Evolutionary conservation across 2,329 filamentous ascomycete species (phyloP).

Genomic region (Coniochaeta hoffmannii): DNA sequence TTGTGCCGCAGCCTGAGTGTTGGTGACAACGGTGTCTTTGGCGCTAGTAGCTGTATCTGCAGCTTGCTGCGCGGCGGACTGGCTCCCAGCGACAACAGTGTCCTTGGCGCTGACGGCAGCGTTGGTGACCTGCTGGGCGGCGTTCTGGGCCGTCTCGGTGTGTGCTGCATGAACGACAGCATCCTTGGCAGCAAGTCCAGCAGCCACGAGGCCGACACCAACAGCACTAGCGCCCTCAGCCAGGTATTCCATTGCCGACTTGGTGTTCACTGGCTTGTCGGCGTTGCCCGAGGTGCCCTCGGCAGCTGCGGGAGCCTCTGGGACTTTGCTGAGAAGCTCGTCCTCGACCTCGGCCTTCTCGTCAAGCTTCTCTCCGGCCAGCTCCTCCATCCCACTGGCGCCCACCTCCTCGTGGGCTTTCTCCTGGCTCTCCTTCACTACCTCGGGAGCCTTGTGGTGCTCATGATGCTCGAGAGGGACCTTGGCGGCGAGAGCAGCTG

Average conservation of each 20-base stretch:
- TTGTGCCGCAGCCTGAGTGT: background rate
- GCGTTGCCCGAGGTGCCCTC: slow-evolving; percentile 46
- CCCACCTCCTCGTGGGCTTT: slow-evolving; percentile 58
- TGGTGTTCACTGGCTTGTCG: slow-evolving; percentile 41
- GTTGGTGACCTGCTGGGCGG: slow-evolving; percentile 2
- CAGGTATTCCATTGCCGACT: slow-evolving; percentile 31
- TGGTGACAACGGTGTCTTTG: background rate
- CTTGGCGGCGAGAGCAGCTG: slow-evolving; percentile 58
- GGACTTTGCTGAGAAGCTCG: slow-evolving; percentile 62
- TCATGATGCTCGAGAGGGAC: slow-evolving; percentile 49
- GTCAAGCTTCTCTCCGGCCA: slow-evolving; percentile 27
- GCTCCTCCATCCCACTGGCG: slow-evolving; percentile 59
- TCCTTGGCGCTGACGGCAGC: slow-evolving; percentile 3
- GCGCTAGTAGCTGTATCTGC: background rate
- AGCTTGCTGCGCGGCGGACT: background rate
- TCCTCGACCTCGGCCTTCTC: slow-evolving; percentile 67
- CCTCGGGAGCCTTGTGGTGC: slow-evolving; percentile 46
- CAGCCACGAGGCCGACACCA: slow-evolving; percentile 28
- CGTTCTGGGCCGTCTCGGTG: background rate
- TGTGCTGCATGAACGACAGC: background rate
- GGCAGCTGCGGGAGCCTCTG: slow-evolving; percentile 49
- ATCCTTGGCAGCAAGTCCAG: slow-evolving; percentile 8
- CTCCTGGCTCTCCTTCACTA: slow-evolving; percentile 66
- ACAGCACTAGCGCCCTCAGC: slow-evolving; percentile 34
- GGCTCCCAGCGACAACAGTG: background rate